A percentile compares a stretch with the other conserved stretches of the same genome.
Conservation (phyloP, 2,329 filamentous ascomycete species). For the Claviceps pusilla region DNA sequence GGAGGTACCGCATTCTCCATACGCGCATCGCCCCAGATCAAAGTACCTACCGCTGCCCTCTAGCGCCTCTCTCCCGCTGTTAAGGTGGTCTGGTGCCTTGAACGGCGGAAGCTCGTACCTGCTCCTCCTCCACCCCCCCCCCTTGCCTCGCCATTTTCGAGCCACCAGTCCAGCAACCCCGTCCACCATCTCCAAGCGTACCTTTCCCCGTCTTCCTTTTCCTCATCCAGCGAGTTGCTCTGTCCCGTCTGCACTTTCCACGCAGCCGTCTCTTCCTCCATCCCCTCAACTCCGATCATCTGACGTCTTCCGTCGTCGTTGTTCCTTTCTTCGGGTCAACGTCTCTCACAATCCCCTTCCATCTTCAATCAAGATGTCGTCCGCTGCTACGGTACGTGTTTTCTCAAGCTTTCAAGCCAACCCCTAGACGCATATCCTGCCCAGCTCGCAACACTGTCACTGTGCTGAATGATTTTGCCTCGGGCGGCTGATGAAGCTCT, state of each 20-base stretch:
- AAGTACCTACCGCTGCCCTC: background rate
- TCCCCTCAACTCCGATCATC: conserved; percentile 4
- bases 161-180: conserved; percentile 3
- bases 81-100: background rate
- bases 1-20: background rate
- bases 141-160: conserved; percentile 2
- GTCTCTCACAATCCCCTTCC: conserved; percentile 1
- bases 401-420: conserved; percentile 2
- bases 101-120: conserved; percentile 4
- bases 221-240: conserved; percentile 7
- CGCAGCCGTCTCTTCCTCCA: conserved; percentile 4
- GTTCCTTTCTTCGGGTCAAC: conserved; percentile 4
- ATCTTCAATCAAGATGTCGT: conserved; percentile 12
- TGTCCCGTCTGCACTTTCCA: conserved; percentile 2
- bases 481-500: conserved; percentile 3
- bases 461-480: conserved; percentile 1
- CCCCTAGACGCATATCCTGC: background rate
- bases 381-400: conserved; percentile 9
- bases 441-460: background rate
- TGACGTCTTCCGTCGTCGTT: conserved; percentile 7
- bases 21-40: background rate
- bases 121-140: background rate
- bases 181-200: conserved; percentile 5
- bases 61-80: background rate
- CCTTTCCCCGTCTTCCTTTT: conserved; percentile 5